Conservation (phyloP, 139 green algal species). For the Coelastrella sp. region DNA sequence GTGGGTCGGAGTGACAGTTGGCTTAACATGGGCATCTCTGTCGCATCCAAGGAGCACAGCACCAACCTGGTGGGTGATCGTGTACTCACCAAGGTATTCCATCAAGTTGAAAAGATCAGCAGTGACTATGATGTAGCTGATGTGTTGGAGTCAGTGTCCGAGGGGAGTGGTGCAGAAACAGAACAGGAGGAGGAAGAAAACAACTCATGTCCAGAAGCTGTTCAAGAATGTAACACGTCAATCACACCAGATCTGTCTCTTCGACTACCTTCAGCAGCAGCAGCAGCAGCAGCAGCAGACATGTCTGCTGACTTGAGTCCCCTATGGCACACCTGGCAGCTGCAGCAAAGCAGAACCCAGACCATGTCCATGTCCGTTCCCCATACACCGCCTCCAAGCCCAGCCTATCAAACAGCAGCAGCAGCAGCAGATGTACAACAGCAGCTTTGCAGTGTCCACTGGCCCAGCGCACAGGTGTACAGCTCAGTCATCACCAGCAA, state of each 20-base stretch:
- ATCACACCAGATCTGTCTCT: not conserved
- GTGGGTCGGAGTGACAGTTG: too few species aligned
- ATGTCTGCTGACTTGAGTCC: too few species aligned
- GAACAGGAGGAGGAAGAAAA: conserved; percentile 25
- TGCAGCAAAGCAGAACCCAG: not conserved
- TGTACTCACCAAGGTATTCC: too few species aligned
- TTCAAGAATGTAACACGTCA: not conserved
- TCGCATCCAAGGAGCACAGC: too few species aligned
- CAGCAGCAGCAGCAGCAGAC: conserved; percentile 1
- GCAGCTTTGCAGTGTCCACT: too few species aligned
- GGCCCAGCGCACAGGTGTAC: too few species aligned
- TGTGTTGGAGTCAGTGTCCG: not conserved
- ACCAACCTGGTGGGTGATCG: too few species aligned
- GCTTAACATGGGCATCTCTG: too few species aligned
- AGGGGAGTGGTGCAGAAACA: not conserved
- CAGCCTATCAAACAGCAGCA: not conserved
- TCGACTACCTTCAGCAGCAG: not conserved
- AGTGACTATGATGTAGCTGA: not conserved
- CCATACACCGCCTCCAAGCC: not conserved
- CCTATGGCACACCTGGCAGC: not conserved
- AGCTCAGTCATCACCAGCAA: too few species aligned
- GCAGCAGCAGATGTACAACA: conserved; percentile 22
- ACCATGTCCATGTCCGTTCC: not conserved
- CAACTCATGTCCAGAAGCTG: not conserved
- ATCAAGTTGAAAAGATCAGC: not conserved